These are phyloP conservation scores for Graphilbum fragrans DNA, from an alignment of 2,329 filamentous ascomycete species.

Conservation along the genomic window DNA sequence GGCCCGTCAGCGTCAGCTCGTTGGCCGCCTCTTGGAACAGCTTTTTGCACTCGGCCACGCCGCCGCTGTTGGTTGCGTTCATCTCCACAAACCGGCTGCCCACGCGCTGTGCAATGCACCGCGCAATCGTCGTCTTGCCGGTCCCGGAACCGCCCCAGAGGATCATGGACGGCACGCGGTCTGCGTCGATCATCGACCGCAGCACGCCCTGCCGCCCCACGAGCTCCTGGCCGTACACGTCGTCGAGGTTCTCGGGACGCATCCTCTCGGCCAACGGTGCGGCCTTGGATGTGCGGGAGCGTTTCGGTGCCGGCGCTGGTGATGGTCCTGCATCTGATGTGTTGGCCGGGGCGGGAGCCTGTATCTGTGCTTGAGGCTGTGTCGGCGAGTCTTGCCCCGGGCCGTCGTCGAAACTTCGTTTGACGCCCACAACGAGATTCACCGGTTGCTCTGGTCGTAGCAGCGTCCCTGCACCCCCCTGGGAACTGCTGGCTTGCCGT, in stretches of 20 bases:
- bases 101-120: constrained; percentile 74
- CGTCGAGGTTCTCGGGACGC: constrained; percentile 72
- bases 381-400: constrained; percentile 24
- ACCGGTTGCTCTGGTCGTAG: neutral
- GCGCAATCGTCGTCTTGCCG: constrained; percentile 83
- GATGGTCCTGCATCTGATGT: neutral
- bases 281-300: constrained; percentile 54
- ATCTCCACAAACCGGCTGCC: constrained; percentile 88
- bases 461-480: constrained; percentile 21
- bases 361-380: neutral
- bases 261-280: constrained; percentile 90
- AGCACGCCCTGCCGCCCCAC: constrained; percentile 78
- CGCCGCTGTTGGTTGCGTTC: constrained; percentile 82
- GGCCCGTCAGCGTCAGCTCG: constrained; percentile 68
- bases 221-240: constrained; percentile 84
- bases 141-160: constrained; percentile 78
- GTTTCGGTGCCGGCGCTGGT: constrained; percentile 38
- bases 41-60: constrained; percentile 85
- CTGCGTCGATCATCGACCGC: constrained; percentile 71
- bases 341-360: neutral
- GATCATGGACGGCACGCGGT: constrained; percentile 87
- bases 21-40: constrained; percentile 74
- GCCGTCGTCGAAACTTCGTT: constrained; percentile 42
- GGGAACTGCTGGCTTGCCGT: constrained; percentile 26
- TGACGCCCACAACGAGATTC: constrained; percentile 23